Percentiles rank a stretch among this genome's conserved stretches.
These are phyloP conservation scores for Eucalyptus pauciflora DNA, from an alignment of 345 rosid genomes.

Conservation along the genomic window DNA sequence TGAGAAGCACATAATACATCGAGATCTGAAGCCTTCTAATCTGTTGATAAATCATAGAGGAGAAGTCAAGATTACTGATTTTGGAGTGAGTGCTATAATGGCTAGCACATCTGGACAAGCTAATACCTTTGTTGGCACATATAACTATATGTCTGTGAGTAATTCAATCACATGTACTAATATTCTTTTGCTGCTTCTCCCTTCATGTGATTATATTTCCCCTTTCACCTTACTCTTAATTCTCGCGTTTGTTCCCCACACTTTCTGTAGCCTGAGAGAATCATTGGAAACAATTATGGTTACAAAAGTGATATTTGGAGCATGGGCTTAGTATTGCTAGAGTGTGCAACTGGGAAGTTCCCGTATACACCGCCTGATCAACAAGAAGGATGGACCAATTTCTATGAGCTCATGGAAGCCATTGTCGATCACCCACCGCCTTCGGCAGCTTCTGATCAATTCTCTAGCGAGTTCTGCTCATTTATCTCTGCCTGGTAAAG, in stretches of 20 bases:
- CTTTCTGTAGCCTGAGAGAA: constrained; percentile 78
- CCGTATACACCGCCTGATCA: constrained; percentile 67
- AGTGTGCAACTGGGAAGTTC: constrained; percentile 78
- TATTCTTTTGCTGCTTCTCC: background rate
- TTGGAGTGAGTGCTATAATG: constrained; percentile 89
- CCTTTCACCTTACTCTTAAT: background rate
- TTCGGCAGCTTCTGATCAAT: constrained; percentile 50
- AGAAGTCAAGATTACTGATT: constrained; percentile 91
- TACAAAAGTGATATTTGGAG: constrained; percentile 97
- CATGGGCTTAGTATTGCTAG: constrained; percentile 77
- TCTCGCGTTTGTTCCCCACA: background rate
- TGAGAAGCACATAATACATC: constrained; percentile 77
- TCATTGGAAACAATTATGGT: constrained; percentile 41
- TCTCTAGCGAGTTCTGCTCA: constrained; percentile 70
- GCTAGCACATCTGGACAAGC: constrained; percentile 74
- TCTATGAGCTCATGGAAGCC: constrained; percentile 84
- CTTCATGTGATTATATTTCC: background rate
- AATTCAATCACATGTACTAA: background rate
- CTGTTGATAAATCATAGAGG: constrained; percentile 88
- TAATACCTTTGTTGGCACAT: constrained; percentile 73
- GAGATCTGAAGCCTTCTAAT: constrained; percentile 84
- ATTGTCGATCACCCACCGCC: constrained; percentile 84
- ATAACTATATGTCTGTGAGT: constrained; percentile 91
- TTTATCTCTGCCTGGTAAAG: constrained; percentile 80
- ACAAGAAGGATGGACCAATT: constrained; percentile 57